Percentiles rank a stretch among this genome's conserved stretches.
These are phyloP conservation scores for Kodamaea sp. DNA, from an alignment of 1,139 yeast genomes.

Conservation along the genomic window DNA sequence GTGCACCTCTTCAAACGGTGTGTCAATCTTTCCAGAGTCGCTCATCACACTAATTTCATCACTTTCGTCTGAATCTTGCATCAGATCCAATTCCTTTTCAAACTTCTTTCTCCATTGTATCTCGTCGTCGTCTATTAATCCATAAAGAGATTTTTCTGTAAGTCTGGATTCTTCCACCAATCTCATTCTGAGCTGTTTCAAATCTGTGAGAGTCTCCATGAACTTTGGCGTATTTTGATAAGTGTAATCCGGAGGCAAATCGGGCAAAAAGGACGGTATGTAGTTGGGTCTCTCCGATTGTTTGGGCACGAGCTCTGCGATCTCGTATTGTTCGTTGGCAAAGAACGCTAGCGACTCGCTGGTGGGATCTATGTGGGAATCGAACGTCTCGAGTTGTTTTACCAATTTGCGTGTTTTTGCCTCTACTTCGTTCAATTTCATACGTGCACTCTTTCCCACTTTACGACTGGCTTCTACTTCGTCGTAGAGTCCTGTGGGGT, in stretches of 20 bases:
- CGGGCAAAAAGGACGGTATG: constrained; percentile 78
- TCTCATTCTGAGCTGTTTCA: constrained; percentile 65
- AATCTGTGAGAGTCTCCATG: constrained; percentile 66
- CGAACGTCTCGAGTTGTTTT: constrained; percentile 6
- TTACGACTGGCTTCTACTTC: constrained; percentile 35
- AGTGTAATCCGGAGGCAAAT: constrained; percentile 90
- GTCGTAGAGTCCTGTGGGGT: constrained; percentile 44
- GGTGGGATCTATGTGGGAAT: constrained; percentile 4
- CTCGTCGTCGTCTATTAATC: constrained; percentile 50
- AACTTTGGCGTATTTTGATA: constrained; percentile 74
- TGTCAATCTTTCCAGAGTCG: background rate
- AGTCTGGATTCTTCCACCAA: constrained; percentile 77
- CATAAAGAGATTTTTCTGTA: constrained; percentile 76
- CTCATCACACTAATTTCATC: background rate
- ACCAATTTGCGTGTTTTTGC: constrained; percentile 5
- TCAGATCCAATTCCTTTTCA: constrained; percentile 23
- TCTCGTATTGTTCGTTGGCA: constrained; percentile 49
- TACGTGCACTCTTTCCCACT: constrained; percentile 5
- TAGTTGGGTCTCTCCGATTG: constrained; percentile 49
- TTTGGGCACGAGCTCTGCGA: constrained; percentile 57
- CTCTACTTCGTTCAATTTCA: constrained; percentile 6
- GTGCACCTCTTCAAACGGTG: background rate
- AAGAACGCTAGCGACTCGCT: constrained; percentile 41
- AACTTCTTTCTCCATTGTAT: constrained; percentile 31
- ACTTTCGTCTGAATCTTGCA: constrained; percentile 1